Conservation (phyloP, 176 grass and related monocot genomes). For the Juncus effusus region DNA sequence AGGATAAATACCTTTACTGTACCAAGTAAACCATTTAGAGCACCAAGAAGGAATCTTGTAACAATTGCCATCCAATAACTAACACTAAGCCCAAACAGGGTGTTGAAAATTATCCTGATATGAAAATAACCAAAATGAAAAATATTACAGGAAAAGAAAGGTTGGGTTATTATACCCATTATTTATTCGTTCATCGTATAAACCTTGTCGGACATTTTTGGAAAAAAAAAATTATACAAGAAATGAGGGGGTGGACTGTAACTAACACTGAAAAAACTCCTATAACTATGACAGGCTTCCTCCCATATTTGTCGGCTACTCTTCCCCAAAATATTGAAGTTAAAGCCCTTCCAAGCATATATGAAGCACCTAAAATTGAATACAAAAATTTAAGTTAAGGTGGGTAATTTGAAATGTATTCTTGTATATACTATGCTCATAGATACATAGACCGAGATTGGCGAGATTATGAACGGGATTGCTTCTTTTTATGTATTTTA, state of each 20-base stretch:
- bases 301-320: slow-evolving; percentile 59
- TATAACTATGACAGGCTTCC: slow-evolving; percentile 56
- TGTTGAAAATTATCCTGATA: slow-evolving; percentile 81
- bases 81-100: slow-evolving; percentile 80
- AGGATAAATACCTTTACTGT: slow-evolving; percentile 41
- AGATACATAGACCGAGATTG: too few relatives aligned
- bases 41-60: slow-evolving; percentile 77
- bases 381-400: slow-evolving; percentile 2
- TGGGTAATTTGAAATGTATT: too few relatives aligned
- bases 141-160: too few relatives aligned
- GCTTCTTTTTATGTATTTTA: background rate
- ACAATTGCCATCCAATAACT: slow-evolving; percentile 91
- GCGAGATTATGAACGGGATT: too few relatives aligned
- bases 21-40: slow-evolving; percentile 78
- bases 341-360: slow-evolving; percentile 60
- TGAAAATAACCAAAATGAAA: too few relatives aligned
- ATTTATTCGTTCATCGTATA: background rate
- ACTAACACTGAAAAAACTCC: slow-evolving; percentile 57
- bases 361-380: slow-evolving; percentile 54
- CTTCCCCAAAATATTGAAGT: slow-evolving; percentile 61
- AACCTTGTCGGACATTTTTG: background rate
- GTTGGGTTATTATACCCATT: too few relatives aligned
- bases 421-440: too few relatives aligned
- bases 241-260: too few relatives aligned
- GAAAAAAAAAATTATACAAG: background rate